phyloP scores from a whole-genome alignment of 495 filamentous ascomycete species.

The Tuber microsphaerosporum region DNA sequence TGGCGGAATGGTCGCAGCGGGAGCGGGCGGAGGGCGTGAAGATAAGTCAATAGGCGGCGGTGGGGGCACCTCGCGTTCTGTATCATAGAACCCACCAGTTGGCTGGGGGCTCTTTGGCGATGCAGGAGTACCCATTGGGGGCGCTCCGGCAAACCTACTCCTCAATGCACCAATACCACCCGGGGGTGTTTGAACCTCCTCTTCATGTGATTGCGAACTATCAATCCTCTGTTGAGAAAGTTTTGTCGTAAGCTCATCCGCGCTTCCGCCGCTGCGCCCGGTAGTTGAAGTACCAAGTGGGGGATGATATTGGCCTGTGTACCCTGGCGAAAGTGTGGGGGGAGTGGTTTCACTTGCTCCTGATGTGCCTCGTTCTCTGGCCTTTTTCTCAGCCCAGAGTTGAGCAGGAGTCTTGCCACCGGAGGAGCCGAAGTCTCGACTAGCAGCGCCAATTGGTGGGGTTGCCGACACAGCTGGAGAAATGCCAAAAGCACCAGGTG shows the following conservation, averaged over 20 bases:
- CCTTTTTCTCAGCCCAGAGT: slow-evolving; percentile 95
- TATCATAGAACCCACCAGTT: slow-evolving; percentile 39
- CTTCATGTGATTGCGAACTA: slow-evolving; percentile 44
- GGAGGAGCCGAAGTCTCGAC: slow-evolving; percentile 86
- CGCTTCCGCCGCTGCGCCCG: slow-evolving; percentile 56
- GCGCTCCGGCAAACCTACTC: slow-evolving; percentile 66
- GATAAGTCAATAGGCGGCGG: slow-evolving; percentile 59
- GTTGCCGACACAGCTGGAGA: slow-evolving; percentile 48
- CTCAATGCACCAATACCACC: slow-evolving; percentile 63
- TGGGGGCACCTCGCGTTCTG: slow-evolving; percentile 48
- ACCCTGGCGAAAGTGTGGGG: slow-evolving; percentile 52
- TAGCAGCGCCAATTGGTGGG: slow-evolving; percentile 66
- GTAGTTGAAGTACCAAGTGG: slow-evolving; percentile 66
- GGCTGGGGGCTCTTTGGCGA: slow-evolving; percentile 40
- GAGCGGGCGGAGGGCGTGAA: slow-evolving; percentile 50
- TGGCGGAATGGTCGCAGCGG: slow-evolving; percentile 45
- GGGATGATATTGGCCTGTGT: slow-evolving; percentile 80
- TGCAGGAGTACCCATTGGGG: slow-evolving; percentile 57
- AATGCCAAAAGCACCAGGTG: slow-evolving; percentile 60
- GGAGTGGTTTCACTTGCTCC: slow-evolving; percentile 45
- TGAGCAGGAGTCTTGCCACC: slow-evolving; percentile 96
- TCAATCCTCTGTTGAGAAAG: slow-evolving; percentile 55
- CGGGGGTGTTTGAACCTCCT: slow-evolving; percentile 49
- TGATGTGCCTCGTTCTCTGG: slow-evolving; percentile 57
- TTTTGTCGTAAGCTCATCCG: slow-evolving; percentile 29